Percentiles rank a stretch among this genome's conserved stretches.
Conservation (phyloP, 257 asterid species). For the Verbena officinalis region DNA sequence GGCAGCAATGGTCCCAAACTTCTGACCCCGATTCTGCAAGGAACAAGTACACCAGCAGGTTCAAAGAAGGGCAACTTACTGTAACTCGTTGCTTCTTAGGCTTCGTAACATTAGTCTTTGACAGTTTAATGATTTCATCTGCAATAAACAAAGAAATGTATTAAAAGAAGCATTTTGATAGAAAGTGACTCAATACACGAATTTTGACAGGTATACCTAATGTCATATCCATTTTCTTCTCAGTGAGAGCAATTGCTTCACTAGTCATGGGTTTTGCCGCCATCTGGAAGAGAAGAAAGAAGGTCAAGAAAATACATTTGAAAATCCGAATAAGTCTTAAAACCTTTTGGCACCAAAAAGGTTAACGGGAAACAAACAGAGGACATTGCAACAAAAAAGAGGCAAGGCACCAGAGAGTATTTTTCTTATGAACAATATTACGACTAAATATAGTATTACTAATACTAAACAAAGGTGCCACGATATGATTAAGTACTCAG, state of each 20-base stretch:
- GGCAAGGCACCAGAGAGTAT: neutral
- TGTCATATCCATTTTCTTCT: slow-evolving; percentile 95
- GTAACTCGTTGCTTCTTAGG: slow-evolving; percentile 67
- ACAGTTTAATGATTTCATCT: slow-evolving; percentile 94
- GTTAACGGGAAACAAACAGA: neutral
- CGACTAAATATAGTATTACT: no score
- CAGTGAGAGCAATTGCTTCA: slow-evolving; percentile 86
- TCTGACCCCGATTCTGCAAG: slow-evolving; percentile 66
- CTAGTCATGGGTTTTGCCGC: slow-evolving; percentile 59
- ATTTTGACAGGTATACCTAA: slow-evolving; percentile 53
- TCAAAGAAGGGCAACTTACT: slow-evolving; percentile 42
- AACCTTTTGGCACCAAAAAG: neutral
- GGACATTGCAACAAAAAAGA: neutral
- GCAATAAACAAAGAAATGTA: slow-evolving; percentile 28
- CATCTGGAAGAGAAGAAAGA: slow-evolving; percentile 55
- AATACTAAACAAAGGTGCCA: neutral
- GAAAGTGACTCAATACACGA: slow-evolving; percentile 5
- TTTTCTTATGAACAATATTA: neutral
- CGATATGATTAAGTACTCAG: neutral
- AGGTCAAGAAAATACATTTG: slow-evolving; percentile 11
- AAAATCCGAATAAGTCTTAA: neutral
- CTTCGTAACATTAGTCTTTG: slow-evolving; percentile 52
- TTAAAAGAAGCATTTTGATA: neutral
- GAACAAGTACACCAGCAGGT: slow-evolving; percentile 12
- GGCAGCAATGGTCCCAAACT: slow-evolving; percentile 41